A percentile compares a stretch with the other conserved stretches of the same genome.
Evolutionary conservation across 176 grass and related monocot genomes (phyloP).

Genomic region (Melocanna baccifera): DNA sequence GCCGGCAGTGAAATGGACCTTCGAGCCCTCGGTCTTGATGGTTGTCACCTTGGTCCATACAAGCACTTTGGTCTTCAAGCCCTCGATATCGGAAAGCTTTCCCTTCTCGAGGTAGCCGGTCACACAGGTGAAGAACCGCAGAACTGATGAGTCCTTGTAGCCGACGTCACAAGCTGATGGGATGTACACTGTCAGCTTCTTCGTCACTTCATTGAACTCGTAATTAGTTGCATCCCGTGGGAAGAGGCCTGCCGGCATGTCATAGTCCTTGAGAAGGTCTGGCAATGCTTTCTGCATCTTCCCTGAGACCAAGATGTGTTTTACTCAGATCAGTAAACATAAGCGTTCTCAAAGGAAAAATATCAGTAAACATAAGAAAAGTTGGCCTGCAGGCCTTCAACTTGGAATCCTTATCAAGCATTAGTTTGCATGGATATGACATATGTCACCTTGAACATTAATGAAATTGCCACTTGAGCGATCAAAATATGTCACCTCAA

Average conservation of each 20-base stretch:
- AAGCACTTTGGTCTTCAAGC: constrained; percentile 82
- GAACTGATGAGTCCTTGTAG: constrained; percentile 86
- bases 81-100: constrained; percentile 77
- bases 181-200: constrained; percentile 75
- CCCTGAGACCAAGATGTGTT: constrained; percentile 43
- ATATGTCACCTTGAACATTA: background rate
- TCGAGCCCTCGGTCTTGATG: constrained; percentile 66
- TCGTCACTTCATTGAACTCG: constrained; percentile 84
- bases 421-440: background rate
- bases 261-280: constrained; percentile 76
- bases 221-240: constrained; percentile 89
- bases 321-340: background rate
- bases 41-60: constrained; percentile 83
- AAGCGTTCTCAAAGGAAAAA: background rate
- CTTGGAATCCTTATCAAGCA: background rate
- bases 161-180: constrained; percentile 76
- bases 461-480: background rate
- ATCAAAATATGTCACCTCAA: constrained; percentile 4
- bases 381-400: too few species aligned
- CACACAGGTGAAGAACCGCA: constrained; percentile 83
- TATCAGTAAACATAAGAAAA: background rate
- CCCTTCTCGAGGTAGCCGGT: constrained; percentile 90
- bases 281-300: constrained; percentile 92
- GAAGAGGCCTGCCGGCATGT: constrained; percentile 81
- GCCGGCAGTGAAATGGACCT: constrained; percentile 72